Evolutionary conservation across 2,329 filamentous ascomycete genomes (phyloP), one percentile per base, ranked within the genome.

Genomic region (Xylariomycetidae sp.): DNA sequence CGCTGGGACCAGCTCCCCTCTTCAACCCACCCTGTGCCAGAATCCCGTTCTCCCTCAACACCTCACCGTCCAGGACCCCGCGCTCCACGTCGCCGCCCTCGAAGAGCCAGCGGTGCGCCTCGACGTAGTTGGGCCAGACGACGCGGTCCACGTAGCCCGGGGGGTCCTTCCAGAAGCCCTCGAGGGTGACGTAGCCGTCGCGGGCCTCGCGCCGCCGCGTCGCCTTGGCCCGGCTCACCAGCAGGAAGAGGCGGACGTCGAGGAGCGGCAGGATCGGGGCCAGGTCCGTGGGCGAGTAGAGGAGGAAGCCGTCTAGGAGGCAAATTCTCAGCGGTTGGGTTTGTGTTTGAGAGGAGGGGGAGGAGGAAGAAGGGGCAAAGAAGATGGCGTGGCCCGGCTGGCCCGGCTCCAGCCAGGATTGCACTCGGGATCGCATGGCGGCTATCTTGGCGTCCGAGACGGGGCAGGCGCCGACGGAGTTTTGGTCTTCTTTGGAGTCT

Each of bases 161-260:
- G 0, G 92, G 92, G 59, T 98, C 92, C 36, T 81, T 74, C 92
- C 92, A 98, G 64, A 96, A 98, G 17, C 89, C 90, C 52, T 96
- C 80, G 5, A 84, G 61, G 3, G 86, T 90, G 18, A 88, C 84
- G 57, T 92, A 92, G 9, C 85, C 85, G 45, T 74, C 78, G 34
- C 86, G 67, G 0, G 77, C 78, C 53, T 84, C 77, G 18, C 86
- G 67, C 16, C 86, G 70, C 20, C 66, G 62, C 51, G 82, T 84
- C 3, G 82, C 82, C 25, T 63, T 74, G 10, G 64, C 64, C 38
- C 82, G 81, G 17, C 77, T 74, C 2, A 85, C 83, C 0, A 80
- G 76, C 13, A 97, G 62, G 50, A 97, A 90, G 4, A 97, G 62
- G 50, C 80, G 84, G 25, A 94, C 60, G 52, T 94, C 82, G 28